Evolutionary conservation across 495 filamentous ascomycete species (phyloP).

Genomic region (Parathielavia appendiculata): DNA sequence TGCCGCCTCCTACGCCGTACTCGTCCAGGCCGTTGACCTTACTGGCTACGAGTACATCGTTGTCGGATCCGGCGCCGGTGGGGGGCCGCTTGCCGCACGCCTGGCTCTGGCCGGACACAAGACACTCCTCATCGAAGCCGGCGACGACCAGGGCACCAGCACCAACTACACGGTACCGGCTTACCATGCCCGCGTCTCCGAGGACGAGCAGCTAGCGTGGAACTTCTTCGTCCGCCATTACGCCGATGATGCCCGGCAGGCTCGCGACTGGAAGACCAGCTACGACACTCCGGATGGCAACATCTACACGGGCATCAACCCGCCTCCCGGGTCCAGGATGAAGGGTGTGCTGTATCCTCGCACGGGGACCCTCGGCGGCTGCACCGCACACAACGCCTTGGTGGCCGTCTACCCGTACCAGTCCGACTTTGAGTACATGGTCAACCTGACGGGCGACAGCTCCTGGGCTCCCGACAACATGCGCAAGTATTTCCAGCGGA

Average conservation of each 20-base stretch:
- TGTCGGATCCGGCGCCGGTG: slow-evolving; percentile 60
- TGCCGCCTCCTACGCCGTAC: slow-evolving; percentile 10
- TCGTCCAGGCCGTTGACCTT: slow-evolving; percentile 22
- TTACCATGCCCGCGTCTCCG: slow-evolving; percentile 20
- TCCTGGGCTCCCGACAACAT: slow-evolving; percentile 47
- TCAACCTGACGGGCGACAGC: slow-evolving; percentile 44
- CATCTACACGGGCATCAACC: slow-evolving; percentile 35
- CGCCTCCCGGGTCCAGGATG: slow-evolving; percentile 40
- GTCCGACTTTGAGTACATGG: slow-evolving; percentile 44
- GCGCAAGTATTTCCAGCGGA: slow-evolving; percentile 43
- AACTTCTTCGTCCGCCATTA: slow-evolving; percentile 46
- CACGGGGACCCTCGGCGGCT: slow-evolving; percentile 45
- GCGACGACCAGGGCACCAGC: slow-evolving; percentile 46
- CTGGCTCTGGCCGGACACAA: slow-evolving; percentile 57
- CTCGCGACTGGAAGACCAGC: slow-evolving; percentile 40
- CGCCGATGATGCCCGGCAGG: slow-evolving; percentile 30
- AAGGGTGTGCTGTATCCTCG: slow-evolving; percentile 49
- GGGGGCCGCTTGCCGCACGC: slow-evolving; percentile 55
- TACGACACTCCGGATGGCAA: slow-evolving; percentile 33
- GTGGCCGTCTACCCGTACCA: slow-evolving; percentile 39
- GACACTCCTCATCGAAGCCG: slow-evolving; percentile 56
- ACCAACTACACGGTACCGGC: slow-evolving; percentile 30
- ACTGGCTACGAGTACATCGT: slow-evolving; percentile 57
- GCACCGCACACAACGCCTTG: slow-evolving; percentile 47
- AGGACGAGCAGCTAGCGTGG: slow-evolving; percentile 39